Evolutionary conservation across 345 rosid species (phyloP).

Genomic region (Citrus medica): DNA sequence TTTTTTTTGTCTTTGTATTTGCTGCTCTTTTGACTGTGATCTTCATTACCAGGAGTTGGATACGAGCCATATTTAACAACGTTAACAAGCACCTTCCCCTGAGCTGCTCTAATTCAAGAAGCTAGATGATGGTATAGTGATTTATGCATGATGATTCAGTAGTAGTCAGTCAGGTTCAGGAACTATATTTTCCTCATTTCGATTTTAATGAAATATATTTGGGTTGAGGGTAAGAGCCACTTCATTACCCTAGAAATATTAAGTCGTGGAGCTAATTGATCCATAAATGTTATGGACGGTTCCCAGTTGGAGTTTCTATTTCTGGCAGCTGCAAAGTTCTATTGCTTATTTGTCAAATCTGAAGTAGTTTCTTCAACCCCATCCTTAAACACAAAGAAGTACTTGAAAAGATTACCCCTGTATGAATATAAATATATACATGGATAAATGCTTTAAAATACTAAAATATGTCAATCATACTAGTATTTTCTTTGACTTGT

Average conservation of each 20-base stretch:
- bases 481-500: too few species aligned
- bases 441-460: too few species aligned
- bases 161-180: not conserved
- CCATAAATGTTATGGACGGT: not conserved
- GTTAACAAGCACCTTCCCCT: not conserved
- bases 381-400: not conserved
- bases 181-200: not conserved
- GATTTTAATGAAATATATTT: not conserved
- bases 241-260: not conserved
- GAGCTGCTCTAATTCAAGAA: not conserved
- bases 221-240: not conserved
- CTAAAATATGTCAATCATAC: too few species aligned
- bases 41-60: slow-evolving; percentile 29
- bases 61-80: slow-evolving; percentile 28
- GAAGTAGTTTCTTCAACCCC: not conserved
- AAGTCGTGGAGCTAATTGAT: not conserved
- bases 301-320: not conserved
- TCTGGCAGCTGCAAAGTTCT: not conserved
- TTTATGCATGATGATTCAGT: not conserved
- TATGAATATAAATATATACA: not conserved
- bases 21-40: slow-evolving; percentile 1
- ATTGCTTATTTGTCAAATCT: not conserved
- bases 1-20: not conserved
- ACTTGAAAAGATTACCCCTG: not conserved
- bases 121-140: not conserved